Evolutionary conservation across 345 rosid genomes (phyloP).

Genomic region (Stellera chamaejasme): DNA sequence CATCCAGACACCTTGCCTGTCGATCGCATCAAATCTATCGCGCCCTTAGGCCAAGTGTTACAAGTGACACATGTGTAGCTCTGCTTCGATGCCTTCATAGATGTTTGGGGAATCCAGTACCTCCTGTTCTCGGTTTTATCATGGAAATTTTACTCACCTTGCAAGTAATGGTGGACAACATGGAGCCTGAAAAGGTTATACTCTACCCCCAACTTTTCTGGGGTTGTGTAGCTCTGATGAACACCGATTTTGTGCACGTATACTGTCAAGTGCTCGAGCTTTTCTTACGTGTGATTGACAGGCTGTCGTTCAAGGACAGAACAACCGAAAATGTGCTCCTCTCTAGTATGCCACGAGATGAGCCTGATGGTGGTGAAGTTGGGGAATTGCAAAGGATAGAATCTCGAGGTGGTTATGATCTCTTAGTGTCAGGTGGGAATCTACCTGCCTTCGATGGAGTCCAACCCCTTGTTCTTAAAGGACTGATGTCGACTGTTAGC

Average conservation of each 20-base stretch:
- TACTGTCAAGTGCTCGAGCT: constrained; percentile 99
- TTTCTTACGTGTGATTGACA: constrained; percentile 80
- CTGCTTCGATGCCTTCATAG: constrained; percentile 96
- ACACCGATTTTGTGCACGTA: constrained; percentile 94
- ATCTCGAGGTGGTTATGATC: constrained; percentile 51
- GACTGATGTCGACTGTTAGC: constrained; percentile 88
- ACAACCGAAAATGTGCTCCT: constrained; percentile 95
- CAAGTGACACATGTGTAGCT: constrained; percentile 85
- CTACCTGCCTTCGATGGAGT: constrained; percentile 91
- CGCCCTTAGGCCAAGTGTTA: constrained; percentile 87
- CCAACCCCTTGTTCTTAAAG: constrained; percentile 97
- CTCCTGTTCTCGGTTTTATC: constrained; percentile 90
- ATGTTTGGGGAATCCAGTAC: constrained; percentile 92
- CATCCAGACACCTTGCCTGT: constrained; percentile 98
- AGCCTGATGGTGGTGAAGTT: constrained; percentile 38
- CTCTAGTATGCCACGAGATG: constrained; percentile 98
- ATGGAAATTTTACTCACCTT: constrained; percentile 92
- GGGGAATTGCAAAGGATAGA: constrained; percentile 66
- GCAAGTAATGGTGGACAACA: constrained; percentile 99
- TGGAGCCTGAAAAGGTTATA: constrained; percentile 98
- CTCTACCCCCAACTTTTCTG: constrained; percentile 96
- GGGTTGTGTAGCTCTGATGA: constrained; percentile 99
- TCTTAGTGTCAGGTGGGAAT: constrained; percentile 63
- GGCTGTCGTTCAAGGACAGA: constrained; percentile 80
- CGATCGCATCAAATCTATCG: constrained; percentile 99